Evolutionary conservation across 108 stramenopile genomes (phyloP).

Genomic region (Cyclostephanos tholiformis): DNA sequence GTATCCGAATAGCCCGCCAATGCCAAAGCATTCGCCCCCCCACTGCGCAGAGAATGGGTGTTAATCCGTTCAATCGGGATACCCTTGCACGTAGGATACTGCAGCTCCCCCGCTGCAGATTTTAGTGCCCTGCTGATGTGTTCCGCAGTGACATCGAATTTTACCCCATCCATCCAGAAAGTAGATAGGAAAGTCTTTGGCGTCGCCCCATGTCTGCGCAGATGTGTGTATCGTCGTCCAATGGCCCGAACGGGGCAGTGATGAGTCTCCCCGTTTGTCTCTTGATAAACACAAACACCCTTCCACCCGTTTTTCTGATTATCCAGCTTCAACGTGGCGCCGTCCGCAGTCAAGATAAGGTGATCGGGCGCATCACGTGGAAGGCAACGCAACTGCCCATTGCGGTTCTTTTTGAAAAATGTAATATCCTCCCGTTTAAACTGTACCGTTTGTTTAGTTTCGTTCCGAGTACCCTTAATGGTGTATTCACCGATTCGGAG

Average conservation of each 20-base stretch:
- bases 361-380: not conserved
- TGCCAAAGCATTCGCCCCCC: too few species aligned
- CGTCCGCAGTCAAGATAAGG: not conserved
- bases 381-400: not conserved
- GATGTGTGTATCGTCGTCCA: not conserved
- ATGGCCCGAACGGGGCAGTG: not conserved
- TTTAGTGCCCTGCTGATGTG: not conserved
- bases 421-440: not conserved
- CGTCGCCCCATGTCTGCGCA: not conserved
- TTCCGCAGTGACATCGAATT: not conserved
- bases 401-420: not conserved
- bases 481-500: constrained; percentile 7
- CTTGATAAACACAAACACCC: not conserved
- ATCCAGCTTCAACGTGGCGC: not conserved
- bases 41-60: too few species aligned
- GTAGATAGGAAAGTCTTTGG: not conserved
- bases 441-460: not conserved
- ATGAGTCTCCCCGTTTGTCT: not conserved
- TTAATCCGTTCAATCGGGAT: too few species aligned
- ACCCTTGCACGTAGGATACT: not conserved
- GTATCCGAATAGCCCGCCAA: too few species aligned
- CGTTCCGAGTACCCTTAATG: not conserved
- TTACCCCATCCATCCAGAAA: not conserved
- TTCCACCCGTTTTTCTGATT: not conserved
- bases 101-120: not conserved